These are phyloP conservation scores for Alternaria hordeiaustralica DNA, from an alignment of 2,329 filamentous ascomycete species.

Conservation along the genomic window DNA sequence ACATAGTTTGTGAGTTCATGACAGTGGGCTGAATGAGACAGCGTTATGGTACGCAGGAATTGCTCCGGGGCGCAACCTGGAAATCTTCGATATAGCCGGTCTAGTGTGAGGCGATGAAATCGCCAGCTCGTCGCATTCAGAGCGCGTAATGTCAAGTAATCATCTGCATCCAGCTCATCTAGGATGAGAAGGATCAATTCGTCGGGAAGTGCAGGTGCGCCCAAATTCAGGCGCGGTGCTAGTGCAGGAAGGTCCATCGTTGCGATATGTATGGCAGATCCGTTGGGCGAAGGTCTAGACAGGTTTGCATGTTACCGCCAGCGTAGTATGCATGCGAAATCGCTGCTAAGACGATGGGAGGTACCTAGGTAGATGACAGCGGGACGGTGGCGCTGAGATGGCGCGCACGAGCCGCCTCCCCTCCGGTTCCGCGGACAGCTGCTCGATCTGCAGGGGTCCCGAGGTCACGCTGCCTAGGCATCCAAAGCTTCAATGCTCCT, in stretches of 20 bases:
- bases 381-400: not conserved
- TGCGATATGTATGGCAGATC: not conserved
- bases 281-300: not conserved
- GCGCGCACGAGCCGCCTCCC: not conserved
- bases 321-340: not conserved
- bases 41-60: conserved; percentile 10
- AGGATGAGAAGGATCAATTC: conserved; percentile 10
- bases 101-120: conserved; percentile 6
- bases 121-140: conserved; percentile 7
- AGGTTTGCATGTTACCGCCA: not conserved
- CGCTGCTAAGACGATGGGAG: not conserved
- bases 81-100: conserved; percentile 7
- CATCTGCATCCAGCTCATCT: conserved; percentile 1
- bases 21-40: not conserved
- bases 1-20: not conserved
- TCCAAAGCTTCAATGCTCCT: not conserved
- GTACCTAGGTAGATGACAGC: not conserved
- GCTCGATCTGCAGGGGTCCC: not conserved
- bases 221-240: not conserved
- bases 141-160: conserved; percentile 1
- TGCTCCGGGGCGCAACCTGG: conserved; percentile 3
- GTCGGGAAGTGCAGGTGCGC: conserved; percentile 9
- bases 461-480: not conserved
- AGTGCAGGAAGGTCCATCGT: not conserved
- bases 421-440: not conserved